Evolutionary conservation across 257 asterid genomes (phyloP).

Genomic region (Solanum clarkiae): DNA sequence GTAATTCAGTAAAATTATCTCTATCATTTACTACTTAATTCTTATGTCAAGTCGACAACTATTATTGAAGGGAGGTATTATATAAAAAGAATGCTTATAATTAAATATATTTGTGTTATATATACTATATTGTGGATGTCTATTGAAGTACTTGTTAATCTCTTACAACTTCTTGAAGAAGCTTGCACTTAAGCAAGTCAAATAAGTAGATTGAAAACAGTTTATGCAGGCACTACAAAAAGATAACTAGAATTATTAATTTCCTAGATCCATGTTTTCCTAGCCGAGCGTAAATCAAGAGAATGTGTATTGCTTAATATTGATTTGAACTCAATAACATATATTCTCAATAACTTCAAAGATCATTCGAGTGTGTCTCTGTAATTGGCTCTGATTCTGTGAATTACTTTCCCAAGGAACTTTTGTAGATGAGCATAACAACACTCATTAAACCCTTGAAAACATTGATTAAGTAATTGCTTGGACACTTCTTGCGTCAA

Average conservation of each 20-base stretch:
- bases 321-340: background rate
- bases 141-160: background rate
- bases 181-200: background rate
- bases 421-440: background rate
- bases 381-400: background rate
- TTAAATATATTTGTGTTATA: background rate
- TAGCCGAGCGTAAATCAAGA: background rate
- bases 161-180: background rate
- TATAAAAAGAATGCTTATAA: background rate
- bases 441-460: background rate
- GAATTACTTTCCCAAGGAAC: background rate
- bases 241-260: background rate
- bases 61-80: too few relatives aligned
- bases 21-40: too few relatives aligned
- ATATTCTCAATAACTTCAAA: background rate
- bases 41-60: too few relatives aligned
- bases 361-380: background rate
- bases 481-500: background rate
- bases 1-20: too few relatives aligned
- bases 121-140: background rate
- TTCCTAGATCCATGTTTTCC: background rate
- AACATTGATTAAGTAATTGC: background rate
- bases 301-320: background rate
- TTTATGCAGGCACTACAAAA: background rate
- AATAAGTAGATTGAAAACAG: background rate